A percentile compares a stretch with the other conserved stretches of the same genome.
phyloP scores from a whole-genome alignment of 371 early-diverging fungal genomes.

The Capniomyces stellatus region DNA sequence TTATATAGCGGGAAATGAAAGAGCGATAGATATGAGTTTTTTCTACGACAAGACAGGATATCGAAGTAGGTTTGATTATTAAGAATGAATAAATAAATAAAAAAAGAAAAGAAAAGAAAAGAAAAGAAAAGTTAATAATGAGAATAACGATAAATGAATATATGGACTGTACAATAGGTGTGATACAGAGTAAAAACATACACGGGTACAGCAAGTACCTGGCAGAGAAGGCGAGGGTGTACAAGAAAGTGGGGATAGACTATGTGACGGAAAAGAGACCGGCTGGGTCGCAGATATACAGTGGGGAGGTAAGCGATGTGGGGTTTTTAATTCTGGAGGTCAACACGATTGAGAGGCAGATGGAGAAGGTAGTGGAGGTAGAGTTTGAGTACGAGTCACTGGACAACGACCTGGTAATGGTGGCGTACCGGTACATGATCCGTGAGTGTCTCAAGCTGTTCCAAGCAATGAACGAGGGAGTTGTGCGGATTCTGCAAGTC shows the following conservation, averaged over 20 bases:
- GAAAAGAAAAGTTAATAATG: too few relatives aligned
- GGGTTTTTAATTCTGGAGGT: constrained; percentile 60
- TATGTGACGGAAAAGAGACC: constrained; percentile 35
- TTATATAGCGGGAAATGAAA: constrained; percentile 38
- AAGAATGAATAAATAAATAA: too few relatives aligned
- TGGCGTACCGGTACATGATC: constrained; percentile 63
- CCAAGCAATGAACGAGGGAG: constrained; percentile 77
- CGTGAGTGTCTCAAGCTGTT: constrained; percentile 74
- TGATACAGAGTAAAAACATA: constrained; percentile 57
- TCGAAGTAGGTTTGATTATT: too few relatives aligned
- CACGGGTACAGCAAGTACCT: constrained; percentile 65
- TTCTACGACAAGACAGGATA: constrained; percentile 43
- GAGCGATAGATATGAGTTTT: constrained; percentile 33
- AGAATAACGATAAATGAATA: too few relatives aligned
- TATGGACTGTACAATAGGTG: constrained; percentile 20
- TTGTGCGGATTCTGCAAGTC: constrained; percentile 63
- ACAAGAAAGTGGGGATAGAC: constrained; percentile 53
- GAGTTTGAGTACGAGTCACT: constrained; percentile 53
- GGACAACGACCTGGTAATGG: constrained; percentile 70
- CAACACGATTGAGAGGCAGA: constrained; percentile 56
- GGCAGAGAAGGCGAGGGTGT: constrained; percentile 55
- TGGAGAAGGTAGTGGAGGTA: constrained; percentile 54
- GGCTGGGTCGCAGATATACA: constrained; percentile 26
- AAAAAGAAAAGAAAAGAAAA: too few relatives aligned
- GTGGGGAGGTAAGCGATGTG: constrained; percentile 34